phyloP scores from a whole-genome alignment of 1,139 yeast genomes.

The Kurtzmaniella quercitrusa region DNA sequence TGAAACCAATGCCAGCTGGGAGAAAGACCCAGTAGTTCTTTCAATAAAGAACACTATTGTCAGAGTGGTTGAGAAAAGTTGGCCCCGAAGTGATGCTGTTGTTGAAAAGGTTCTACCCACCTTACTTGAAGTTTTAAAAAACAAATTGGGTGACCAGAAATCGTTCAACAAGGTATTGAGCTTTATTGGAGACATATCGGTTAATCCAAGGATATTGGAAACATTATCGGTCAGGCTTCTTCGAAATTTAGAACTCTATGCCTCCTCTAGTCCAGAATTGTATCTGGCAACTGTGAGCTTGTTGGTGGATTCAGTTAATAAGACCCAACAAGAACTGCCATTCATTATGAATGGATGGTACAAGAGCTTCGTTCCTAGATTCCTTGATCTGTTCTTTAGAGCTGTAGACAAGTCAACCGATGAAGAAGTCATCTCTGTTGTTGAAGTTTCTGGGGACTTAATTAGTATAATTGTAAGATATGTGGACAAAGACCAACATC shows the following conservation, averaged over 20 bases:
- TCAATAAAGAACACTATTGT: constrained; percentile 50
- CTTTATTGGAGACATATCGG: constrained; percentile 41
- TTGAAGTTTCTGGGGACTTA: constrained; percentile 35
- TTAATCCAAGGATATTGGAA: constrained; percentile 46
- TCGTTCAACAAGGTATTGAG: constrained; percentile 29
- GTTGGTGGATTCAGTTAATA: constrained; percentile 19
- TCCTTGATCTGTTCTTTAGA: constrained; percentile 15
- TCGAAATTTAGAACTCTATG: constrained; percentile 30
- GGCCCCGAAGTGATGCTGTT: constrained; percentile 28
- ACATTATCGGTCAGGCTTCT: constrained; percentile 46
- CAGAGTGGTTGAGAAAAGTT: constrained; percentile 31
- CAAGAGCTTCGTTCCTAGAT: constrained; percentile 31
- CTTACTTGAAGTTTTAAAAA: constrained; percentile 45
- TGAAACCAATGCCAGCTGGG: constrained; percentile 36
- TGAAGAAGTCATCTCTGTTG: constrained; percentile 9
- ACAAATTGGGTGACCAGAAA: constrained; percentile 17
- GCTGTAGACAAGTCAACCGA: constrained; percentile 10
- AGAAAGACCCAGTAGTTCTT: constrained; percentile 25
- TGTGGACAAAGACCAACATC: constrained; percentile 35
- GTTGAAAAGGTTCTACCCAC: constrained; percentile 59
- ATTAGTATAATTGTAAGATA: constrained; percentile 34
- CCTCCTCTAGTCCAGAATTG: constrained; percentile 10
- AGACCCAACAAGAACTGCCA: constrained; percentile 19
- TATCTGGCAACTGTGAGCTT: constrained; percentile 20
- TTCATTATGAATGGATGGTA: constrained; percentile 44